phyloP scores from a whole-genome alignment of 2,329 filamentous ascomycete species.

The Venturia nashicola region DNA sequence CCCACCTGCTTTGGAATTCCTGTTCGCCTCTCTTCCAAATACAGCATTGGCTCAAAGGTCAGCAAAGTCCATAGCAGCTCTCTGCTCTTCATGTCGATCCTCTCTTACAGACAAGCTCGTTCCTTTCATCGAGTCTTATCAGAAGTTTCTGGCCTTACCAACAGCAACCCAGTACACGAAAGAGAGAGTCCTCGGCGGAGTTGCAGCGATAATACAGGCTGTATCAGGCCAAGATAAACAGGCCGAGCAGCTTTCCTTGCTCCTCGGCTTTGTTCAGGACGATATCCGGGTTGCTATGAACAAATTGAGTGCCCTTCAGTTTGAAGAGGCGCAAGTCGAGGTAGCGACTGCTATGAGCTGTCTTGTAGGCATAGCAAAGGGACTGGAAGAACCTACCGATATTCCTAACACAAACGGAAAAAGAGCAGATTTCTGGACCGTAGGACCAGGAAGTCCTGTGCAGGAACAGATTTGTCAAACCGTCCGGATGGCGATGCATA shows the following conservation, averaged over 20 bases:
- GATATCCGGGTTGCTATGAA: conserved; percentile 41
- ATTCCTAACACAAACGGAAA: conserved; percentile 49
- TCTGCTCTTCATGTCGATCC: conserved; percentile 64
- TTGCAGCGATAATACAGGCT: conserved; percentile 65
- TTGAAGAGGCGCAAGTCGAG: conserved; percentile 25
- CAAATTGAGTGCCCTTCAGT: conserved; percentile 13
- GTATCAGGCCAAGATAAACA: conserved; percentile 39
- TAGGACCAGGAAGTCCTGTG: background rate
- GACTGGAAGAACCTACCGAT: conserved; percentile 57
- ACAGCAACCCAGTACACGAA: conserved; percentile 57
- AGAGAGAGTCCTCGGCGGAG: conserved; percentile 61
- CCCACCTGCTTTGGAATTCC: conserved; percentile 57
- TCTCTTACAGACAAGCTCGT: conserved; percentile 55
- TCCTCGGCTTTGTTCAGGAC: conserved; percentile 49
- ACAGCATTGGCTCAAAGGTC: conserved; percentile 51
- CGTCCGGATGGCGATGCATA: conserved; percentile 12
- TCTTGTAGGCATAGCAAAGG: conserved; percentile 57
- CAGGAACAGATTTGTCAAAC: conserved; percentile 2
- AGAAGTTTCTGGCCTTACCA: conserved; percentile 45
- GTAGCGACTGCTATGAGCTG: conserved; percentile 50
- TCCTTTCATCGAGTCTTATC: conserved; percentile 61
- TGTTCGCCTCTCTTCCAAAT: conserved; percentile 58
- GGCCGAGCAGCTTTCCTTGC: conserved; percentile 42
- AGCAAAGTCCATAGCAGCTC: conserved; percentile 59
- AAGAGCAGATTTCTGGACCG: conserved; percentile 1